phyloP scores from a whole-genome alignment of 345 rosid species.

The Lagerstroemia speciosa region DNA sequence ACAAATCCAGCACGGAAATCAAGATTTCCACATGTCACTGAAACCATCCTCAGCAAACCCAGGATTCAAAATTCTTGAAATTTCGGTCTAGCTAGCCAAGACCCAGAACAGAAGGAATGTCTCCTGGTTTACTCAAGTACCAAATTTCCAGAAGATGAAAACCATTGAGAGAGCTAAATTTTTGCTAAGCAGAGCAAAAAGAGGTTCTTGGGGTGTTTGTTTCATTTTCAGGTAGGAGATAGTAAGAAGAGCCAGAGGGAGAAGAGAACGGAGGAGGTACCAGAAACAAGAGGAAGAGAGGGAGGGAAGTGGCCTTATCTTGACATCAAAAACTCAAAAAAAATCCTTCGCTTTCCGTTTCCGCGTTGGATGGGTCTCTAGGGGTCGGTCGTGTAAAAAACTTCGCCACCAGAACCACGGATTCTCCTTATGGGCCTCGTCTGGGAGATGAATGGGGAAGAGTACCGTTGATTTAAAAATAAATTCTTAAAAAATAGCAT shows the following conservation, averaged over 20 bases:
- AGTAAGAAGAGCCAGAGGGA: neutral
- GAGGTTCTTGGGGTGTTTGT: too few relatives aligned
- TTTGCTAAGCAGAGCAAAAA: neutral
- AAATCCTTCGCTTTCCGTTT: neutral
- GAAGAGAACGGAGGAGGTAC: neutral
- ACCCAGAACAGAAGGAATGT: neutral
- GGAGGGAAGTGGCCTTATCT: constrained; percentile 5
- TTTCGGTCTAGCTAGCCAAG: neutral
- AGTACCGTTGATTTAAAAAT: too few relatives aligned
- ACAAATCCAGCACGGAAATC: constrained; percentile 56
- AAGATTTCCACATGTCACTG: constrained; percentile 56
- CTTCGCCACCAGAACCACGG: neutral
- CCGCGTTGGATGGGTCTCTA: neutral
- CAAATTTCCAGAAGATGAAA: neutral
- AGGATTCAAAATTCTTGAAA: neutral
- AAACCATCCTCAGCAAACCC: constrained; percentile 48
- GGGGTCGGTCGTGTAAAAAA: constrained; percentile 7
- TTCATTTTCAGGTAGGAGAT: neutral
- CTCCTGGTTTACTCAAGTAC: neutral
- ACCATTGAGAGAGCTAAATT: neutral
- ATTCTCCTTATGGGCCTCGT: neutral
- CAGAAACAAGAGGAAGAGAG: constrained; percentile 8
- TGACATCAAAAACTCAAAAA: constrained; percentile 4
- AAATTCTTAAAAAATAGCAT: too few relatives aligned
- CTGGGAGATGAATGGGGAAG: too few relatives aligned